A percentile compares a stretch with the other conserved stretches of the same genome.
phyloP scores from a whole-genome alignment of 164 flowering plant species.

The Liquidambar formosana region DNA sequence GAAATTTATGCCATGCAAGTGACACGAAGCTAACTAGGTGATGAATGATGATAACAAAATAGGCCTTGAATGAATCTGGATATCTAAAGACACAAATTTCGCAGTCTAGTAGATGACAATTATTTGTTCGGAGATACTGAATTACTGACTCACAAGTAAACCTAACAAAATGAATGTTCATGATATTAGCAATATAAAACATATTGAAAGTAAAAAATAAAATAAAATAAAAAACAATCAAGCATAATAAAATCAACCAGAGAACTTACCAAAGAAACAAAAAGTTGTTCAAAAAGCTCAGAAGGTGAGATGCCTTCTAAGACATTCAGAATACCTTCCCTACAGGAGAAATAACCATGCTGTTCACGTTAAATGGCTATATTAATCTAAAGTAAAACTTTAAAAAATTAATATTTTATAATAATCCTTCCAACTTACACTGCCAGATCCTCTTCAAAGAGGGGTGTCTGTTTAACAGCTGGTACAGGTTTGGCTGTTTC shows the following conservation, averaged over 20 bases:
- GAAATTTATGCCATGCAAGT: no score
- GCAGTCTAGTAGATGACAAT: no score
- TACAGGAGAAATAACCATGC: slow-evolving; percentile 24
- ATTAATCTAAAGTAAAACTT: neutral
- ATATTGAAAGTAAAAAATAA: neutral
- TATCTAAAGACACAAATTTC: no score
- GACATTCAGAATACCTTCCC: slow-evolving; percentile 74
- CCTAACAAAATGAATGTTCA: neutral
- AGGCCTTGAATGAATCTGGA: no score
- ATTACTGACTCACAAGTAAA: no score
- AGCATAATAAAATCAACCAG: slow-evolving; percentile 1
- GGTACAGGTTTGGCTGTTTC: slow-evolving; percentile 89
- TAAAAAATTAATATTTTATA: neutral
- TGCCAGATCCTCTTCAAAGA: slow-evolving; percentile 90
- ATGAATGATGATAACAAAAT: no score
- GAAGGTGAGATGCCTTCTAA: slow-evolving; percentile 72
- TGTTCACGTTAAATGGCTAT: neutral
- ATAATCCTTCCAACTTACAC: slow-evolving; percentile 61
- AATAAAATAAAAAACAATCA: slow-evolving; percentile 3
- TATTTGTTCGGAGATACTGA: no score
- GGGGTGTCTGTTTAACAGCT: slow-evolving; percentile 81
- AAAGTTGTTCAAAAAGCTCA: slow-evolving; percentile 76
- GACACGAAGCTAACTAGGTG: no score
- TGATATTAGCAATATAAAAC: neutral
- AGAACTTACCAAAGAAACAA: slow-evolving; percentile 72